Percentiles rank a stretch among this genome's conserved stretches.
These are phyloP conservation scores for Pyrus bretschneideri DNA, from an alignment of 306 rosid genomes.

Conservation along the genomic window DNA sequence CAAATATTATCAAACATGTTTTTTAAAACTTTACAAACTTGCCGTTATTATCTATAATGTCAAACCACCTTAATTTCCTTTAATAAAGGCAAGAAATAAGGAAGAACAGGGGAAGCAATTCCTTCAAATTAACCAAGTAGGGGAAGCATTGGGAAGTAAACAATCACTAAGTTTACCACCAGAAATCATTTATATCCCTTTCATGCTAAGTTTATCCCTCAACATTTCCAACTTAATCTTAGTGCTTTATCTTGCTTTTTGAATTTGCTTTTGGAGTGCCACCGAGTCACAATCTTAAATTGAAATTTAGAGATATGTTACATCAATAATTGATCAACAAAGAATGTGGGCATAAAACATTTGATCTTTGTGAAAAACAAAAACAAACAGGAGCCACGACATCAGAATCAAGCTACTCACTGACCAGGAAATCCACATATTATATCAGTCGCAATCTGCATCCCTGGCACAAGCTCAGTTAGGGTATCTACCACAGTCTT, in stretches of 20 bases:
- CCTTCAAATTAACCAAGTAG: not conserved
- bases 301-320: not conserved
- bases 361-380: not conserved
- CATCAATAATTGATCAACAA: not conserved
- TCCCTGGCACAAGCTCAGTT: constrained; percentile 90
- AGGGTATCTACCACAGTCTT: constrained; percentile 91
- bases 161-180: not conserved
- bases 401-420: constrained; percentile 22
- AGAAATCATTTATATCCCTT: not conserved
- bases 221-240: not conserved
- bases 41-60: not conserved
- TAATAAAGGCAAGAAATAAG: not conserved
- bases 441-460: constrained; percentile 98
- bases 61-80: not conserved
- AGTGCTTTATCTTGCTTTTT: not conserved
- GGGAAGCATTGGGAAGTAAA: not conserved
- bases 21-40: not conserved
- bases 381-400: not conserved
- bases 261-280: not conserved
- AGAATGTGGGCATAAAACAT: not conserved
- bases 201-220: not conserved
- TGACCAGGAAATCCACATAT: constrained; percentile 99
- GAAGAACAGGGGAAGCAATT: not conserved
- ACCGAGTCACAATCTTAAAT: not conserved
- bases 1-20: not conserved